Percentiles rank a stretch among this genome's conserved stretches.
These are phyloP conservation scores for Hapsidospora chrysogenum DNA, from an alignment of 495 filamentous ascomycete species.

Conservation along the genomic window DNA sequence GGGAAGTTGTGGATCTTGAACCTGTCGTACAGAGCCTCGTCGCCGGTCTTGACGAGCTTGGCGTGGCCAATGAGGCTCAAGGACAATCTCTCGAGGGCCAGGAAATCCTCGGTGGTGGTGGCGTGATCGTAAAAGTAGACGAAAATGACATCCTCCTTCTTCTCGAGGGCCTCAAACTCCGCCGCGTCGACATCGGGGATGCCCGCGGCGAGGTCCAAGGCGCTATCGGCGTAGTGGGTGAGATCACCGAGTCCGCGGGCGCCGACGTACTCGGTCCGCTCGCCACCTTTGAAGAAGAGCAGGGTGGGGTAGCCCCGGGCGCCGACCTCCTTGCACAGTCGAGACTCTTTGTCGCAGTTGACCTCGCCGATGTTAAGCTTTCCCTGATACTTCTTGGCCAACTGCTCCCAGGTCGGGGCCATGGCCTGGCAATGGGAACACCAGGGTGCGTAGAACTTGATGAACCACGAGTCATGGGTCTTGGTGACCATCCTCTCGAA, in stretches of 20 bases:
- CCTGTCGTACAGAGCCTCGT: constrained; percentile 48
- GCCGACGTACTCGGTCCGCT: constrained; percentile 84
- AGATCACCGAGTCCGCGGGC: constrained; percentile 87
- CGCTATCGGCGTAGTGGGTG: constrained; percentile 70
- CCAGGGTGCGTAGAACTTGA: constrained; percentile 98
- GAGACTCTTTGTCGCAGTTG: constrained; percentile 72
- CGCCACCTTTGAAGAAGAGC: constrained; percentile 82
- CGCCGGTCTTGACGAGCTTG: constrained; percentile 76
- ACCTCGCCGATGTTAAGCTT: constrained; percentile 87
- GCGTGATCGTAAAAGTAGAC: constrained; percentile 95
- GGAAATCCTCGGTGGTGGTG: constrained; percentile 81
- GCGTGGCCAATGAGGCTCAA: constrained; percentile 81
- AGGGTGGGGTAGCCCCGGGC: constrained; percentile 74
- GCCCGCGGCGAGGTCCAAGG: constrained; percentile 57
- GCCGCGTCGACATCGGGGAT: constrained; percentile 64
- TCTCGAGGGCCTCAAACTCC: constrained; percentile 68
- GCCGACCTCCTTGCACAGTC: constrained; percentile 77
- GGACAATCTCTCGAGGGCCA: constrained; percentile 68
- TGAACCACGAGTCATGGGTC: constrained; percentile 86
- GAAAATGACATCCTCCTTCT: constrained; percentile 90
- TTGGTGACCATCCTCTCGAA: constrained; percentile 78
- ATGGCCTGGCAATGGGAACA: constrained; percentile 88
- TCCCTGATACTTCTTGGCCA: constrained; percentile 78
- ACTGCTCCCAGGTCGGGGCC: constrained; percentile 75
- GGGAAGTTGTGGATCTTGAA: constrained; percentile 97